phyloP scores from a whole-genome alignment of 2,329 filamentous ascomycete genomes.

The Coniella vitis region DNA sequence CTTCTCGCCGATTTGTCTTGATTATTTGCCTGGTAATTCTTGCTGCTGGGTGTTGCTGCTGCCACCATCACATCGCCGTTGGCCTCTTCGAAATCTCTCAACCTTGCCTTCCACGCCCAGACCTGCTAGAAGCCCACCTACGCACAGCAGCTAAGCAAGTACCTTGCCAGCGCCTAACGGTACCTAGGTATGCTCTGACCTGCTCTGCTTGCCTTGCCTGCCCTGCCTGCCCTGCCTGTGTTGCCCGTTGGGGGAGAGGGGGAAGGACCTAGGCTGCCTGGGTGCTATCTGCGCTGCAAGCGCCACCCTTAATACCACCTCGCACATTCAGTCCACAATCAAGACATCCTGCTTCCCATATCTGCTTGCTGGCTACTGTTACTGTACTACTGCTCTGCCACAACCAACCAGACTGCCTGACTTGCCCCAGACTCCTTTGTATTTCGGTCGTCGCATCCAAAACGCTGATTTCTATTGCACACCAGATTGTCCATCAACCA shows the following conservation, averaged over 20 bases:
- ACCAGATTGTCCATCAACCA: too few relatives aligned
- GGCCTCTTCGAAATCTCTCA: not conserved
- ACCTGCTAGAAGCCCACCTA: not conserved
- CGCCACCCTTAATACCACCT: slow-evolving; percentile 3
- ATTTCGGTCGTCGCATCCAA: too few relatives aligned
- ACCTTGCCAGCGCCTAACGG: not conserved
- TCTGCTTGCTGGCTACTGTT: not conserved
- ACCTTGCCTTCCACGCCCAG: not conserved
- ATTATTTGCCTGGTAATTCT: not conserved
- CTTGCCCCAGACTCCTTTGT: too few relatives aligned
- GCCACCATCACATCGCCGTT: not conserved
- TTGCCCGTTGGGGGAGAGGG: too few relatives aligned
- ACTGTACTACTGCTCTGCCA: too few relatives aligned
- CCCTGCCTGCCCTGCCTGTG: not conserved
- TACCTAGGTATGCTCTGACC: not conserved
- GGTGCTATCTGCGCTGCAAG: not conserved
- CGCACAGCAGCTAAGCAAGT: not conserved
- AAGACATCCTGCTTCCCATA: slow-evolving; percentile 3
- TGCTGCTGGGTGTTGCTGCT: not conserved
- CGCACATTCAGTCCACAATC: slow-evolving; percentile 1
- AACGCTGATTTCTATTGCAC: too few relatives aligned
- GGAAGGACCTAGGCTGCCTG: too few relatives aligned
- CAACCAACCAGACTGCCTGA: too few relatives aligned
- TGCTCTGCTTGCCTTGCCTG: not conserved
- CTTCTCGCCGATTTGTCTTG: not conserved